These are phyloP conservation scores for Nelumbo lutea DNA, from an alignment of 164 flowering plant genomes.

Conservation along the genomic window DNA sequence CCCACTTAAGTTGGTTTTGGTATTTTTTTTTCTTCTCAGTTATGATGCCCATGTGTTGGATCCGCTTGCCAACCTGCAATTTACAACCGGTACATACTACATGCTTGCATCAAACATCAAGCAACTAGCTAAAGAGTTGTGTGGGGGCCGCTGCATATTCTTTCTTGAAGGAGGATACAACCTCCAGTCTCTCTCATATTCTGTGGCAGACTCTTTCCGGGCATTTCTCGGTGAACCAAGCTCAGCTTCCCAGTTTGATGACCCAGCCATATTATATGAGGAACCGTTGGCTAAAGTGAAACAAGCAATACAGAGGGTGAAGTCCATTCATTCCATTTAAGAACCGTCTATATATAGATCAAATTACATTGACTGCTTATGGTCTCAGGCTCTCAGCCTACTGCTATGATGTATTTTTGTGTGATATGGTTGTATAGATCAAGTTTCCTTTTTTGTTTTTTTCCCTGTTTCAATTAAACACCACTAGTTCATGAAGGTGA, in stretches of 20 bases:
- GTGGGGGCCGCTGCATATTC: constrained; percentile 86
- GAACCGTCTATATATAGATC: too few species aligned
- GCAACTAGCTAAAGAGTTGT: constrained; percentile 73
- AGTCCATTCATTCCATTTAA: constrained; percentile 67
- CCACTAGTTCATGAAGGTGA: too few species aligned
- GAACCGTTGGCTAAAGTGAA: constrained; percentile 66
- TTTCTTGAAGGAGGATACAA: constrained; percentile 99
- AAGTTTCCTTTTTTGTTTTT: too few species aligned
- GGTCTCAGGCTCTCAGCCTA: too few species aligned
- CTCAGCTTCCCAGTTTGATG: constrained; percentile 55
- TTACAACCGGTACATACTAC: constrained; percentile 84
- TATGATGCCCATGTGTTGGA: constrained; percentile 95
- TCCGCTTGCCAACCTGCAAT: constrained; percentile 85
- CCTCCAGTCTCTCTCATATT: constrained; percentile 71
- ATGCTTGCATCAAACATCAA: constrained; percentile 78
- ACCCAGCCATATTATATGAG: constrained; percentile 79
- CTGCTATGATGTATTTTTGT: too few species aligned
- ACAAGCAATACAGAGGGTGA: constrained; percentile 68
- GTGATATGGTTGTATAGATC: too few species aligned
- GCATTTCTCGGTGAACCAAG: constrained; percentile 85
- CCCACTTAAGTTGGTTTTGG: background rate
- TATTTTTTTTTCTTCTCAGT: constrained; percentile 25
- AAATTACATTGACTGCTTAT: too few species aligned
- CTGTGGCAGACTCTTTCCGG: constrained; percentile 90
- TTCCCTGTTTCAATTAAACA: too few species aligned